These are phyloP conservation scores for Tagetes patula DNA, from an alignment of 129 eudicot species.

Conservation along the genomic window DNA sequence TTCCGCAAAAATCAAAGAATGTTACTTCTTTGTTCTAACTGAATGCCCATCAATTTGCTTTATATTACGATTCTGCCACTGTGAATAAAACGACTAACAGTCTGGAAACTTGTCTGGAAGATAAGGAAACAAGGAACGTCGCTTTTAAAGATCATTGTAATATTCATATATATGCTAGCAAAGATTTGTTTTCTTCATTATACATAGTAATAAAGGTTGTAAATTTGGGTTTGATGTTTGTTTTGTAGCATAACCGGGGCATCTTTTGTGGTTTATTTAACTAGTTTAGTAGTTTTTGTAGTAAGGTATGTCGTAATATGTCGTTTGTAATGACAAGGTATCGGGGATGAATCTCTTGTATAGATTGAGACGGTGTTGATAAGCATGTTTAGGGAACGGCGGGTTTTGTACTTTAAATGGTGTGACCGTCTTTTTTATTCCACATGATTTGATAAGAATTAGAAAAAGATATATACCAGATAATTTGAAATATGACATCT, in stretches of 20 bases:
- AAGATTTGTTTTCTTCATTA: not conserved
- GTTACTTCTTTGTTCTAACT: not conserved
- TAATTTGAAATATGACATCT: too few relatives aligned
- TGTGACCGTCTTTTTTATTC: not conserved
- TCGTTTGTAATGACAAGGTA: conserved; percentile 14
- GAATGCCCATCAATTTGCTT: not conserved
- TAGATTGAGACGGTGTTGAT: conserved; percentile 2
- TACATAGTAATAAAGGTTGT: conserved; percentile 7
- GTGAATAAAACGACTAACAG: not conserved
- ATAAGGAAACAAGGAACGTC: conserved; percentile 1
- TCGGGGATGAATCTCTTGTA: conserved; percentile 11
- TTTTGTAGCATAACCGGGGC: conserved; percentile 1
- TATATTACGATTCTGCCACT: not conserved
- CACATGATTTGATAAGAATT: not conserved
- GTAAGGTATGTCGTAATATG: conserved; percentile 23
- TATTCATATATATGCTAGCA: conserved; percentile 10
- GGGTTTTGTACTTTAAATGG: not conserved
- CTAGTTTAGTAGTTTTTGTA: not conserved
- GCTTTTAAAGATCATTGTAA: conserved; percentile 4
- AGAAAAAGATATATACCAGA: not conserved
- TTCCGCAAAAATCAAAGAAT: conserved; percentile 14
- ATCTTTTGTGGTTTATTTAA: conserved; percentile 21
- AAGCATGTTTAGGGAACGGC: not conserved
- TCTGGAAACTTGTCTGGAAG: not conserved
- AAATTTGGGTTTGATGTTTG: conserved; percentile 19